phyloP scores from a whole-genome alignment of 768 basidiomycete species.

The Lactarius trivialis region DNA sequence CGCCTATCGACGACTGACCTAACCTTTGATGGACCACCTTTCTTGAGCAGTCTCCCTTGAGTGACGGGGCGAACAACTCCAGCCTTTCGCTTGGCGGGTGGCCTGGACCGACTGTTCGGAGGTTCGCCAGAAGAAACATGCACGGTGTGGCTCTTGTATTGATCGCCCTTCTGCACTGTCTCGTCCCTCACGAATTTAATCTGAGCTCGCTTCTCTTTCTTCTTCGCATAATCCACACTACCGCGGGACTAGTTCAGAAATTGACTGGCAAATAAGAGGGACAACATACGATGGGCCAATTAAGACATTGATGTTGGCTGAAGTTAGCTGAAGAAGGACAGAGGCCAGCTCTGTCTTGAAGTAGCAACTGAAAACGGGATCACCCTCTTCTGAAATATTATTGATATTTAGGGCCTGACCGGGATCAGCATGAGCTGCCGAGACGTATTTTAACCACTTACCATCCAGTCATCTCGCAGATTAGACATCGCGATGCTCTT shows the following conservation, averaged over 20 bases:
- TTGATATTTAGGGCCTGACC: slow-evolving; percentile 68
- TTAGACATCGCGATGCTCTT: slow-evolving; percentile 81
- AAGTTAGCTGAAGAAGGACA: slow-evolving; percentile 74
- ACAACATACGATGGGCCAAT: slow-evolving; percentile 69
- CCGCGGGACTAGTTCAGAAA: neutral
- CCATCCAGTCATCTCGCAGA: slow-evolving; percentile 93
- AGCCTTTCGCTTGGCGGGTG: slow-evolving; percentile 81
- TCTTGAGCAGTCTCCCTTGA: slow-evolving; percentile 70
- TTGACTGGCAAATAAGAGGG: neutral
- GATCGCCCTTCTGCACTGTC: slow-evolving; percentile 64
- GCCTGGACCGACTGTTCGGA: slow-evolving; percentile 70
- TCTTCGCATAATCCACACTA: slow-evolving; percentile 88
- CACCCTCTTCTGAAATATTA: slow-evolving; percentile 80
- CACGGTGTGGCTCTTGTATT: slow-evolving; percentile 91
- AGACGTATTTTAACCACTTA: slow-evolving; percentile 31
- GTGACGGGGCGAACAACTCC: slow-evolving; percentile 83
- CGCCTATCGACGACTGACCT: slow-evolving; percentile 6
- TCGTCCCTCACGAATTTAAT: slow-evolving; percentile 92
- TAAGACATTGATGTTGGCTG: slow-evolving; percentile 62
- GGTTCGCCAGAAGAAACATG: slow-evolving; percentile 87
- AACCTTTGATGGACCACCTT: slow-evolving; percentile 62
- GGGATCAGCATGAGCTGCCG: neutral
- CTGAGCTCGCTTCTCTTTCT: slow-evolving; percentile 88
- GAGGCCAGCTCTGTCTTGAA: slow-evolving; percentile 95
- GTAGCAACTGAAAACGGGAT: slow-evolving; percentile 82